Conservation (phyloP, 371 early-diverging fungal genomes). For the Catenaria anguillulae region DNA sequence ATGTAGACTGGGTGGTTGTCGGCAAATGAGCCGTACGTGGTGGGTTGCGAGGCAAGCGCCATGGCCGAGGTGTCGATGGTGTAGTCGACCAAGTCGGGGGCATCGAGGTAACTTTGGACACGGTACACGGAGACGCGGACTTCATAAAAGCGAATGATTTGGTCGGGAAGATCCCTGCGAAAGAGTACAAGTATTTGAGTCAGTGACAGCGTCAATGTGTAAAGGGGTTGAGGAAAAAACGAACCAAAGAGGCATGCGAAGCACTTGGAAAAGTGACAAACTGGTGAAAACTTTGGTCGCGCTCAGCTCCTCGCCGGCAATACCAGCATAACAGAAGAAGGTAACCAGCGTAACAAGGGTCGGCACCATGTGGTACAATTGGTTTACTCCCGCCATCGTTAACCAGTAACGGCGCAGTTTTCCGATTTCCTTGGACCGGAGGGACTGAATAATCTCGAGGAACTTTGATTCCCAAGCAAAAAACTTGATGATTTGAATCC, state of each 20-base stretch:
- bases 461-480: conserved; percentile 1
- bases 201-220: too few species aligned
- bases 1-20: neutral
- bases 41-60: too few species aligned
- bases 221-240: too few species aligned
- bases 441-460: neutral
- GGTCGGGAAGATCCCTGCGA: neutral
- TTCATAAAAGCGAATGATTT: conserved; percentile 2
- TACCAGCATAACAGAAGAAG: neutral
- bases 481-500: conserved; percentile 6
- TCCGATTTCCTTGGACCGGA: neutral
- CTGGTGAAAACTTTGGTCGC: conserved; percentile 4
- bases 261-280: neutral
- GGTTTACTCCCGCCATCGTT: neutral
- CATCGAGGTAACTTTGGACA: neutral
- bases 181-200: neutral
- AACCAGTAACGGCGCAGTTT: neutral
- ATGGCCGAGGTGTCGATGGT: conserved; percentile 2
- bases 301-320: conserved; percentile 1
- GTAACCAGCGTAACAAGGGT: neutral
- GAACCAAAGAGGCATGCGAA: conserved; percentile 4
- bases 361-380: conserved; percentile 1
- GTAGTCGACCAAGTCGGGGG: neutral
- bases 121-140: neutral
- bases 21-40: conserved; percentile 1